phyloP scores from a whole-genome alignment of 345 rosid genomes.

The Passiflora organensis region DNA sequence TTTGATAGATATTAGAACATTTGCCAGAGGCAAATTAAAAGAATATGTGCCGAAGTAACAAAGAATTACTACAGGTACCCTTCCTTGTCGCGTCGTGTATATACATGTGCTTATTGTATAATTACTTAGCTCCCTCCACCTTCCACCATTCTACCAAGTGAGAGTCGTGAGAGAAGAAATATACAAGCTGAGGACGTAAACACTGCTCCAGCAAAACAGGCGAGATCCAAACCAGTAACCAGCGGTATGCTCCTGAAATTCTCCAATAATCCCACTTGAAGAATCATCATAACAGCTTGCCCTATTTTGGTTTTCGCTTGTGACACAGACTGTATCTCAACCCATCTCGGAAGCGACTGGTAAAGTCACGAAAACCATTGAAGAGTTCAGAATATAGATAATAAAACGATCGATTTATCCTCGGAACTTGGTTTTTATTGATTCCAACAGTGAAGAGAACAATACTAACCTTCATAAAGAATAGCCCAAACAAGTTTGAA shows the following conservation, averaged over 20 bases:
- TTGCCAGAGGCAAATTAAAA: neutral
- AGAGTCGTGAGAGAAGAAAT: conserved; percentile 57
- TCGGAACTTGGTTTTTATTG: neutral
- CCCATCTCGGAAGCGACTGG: conserved; percentile 52
- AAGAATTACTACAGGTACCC: too few species aligned
- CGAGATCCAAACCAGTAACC: conserved; percentile 50
- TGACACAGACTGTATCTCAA: conserved; percentile 44
- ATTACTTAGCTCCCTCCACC: conserved; percentile 3
- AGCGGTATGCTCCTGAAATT: conserved; percentile 53
- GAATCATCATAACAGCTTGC: conserved; percentile 59
- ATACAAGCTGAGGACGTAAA: conserved; percentile 49
- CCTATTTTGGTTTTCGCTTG: conserved; percentile 65
- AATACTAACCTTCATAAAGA: conserved; percentile 32
- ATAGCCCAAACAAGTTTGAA: conserved; percentile 55
- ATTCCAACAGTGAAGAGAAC: neutral
- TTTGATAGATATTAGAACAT: neutral
- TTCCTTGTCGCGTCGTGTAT: too few species aligned
- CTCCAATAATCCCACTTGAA: conserved; percentile 67
- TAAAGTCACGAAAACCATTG: neutral
- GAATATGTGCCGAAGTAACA: too few species aligned
- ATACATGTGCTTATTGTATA: neutral
- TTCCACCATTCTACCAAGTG: conserved; percentile 2
- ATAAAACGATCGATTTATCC: too few species aligned
- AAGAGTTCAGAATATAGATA: too few species aligned
- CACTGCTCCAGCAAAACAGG: conserved; percentile 61